Evolutionary conservation across 495 filamentous ascomycete genomes (phyloP), one percentile per base, ranked within the genome.

Genomic region (Glonium stellatum): DNA sequence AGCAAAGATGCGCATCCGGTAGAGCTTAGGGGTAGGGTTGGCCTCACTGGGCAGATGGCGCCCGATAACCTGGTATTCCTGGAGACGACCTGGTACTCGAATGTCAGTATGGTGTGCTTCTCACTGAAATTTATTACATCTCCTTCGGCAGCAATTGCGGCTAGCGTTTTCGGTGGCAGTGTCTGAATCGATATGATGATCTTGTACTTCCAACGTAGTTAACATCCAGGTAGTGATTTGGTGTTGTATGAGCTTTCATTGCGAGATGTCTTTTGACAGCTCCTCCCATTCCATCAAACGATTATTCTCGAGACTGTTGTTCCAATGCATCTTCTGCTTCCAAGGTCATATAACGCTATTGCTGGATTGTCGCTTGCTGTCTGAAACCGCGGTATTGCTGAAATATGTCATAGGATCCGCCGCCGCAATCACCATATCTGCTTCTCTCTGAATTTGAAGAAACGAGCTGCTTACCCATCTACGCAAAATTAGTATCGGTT

Each of bases 1-100:
- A 61, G 93, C 93, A 73, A 98, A 98, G 78, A 98, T 96, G 77
- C 92, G 90, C 95, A 98, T 98, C 77, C 93, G 90, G 85, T 97
- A 98, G 75, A 98, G 87, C 83, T 92, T 93, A 67, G 93, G 93
- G 64, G 88, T 89, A 68, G 91, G 88, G 79, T 95, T 93, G 69
- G 87, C 82, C 80, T 98, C 95, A 70, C 86, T 87, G 75, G 93
- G 93, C 86, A 97, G 79, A 78, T 96, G 92, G 80, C 95, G 95
- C 80, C 93, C 93, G 71, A 98, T 97, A 79, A 98, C 93, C 84
- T 97, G 95, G 84, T 96, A 98, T 83, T 98, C 93, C 73, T 85
- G 88, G 79, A 98, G 92, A 84, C 95, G 92, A 86, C 92, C 93
- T 96, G 57, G 37, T 13, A 44, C 18, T 44, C 39, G 13, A 44